phyloP scores from a whole-genome alignment of 495 filamentous ascomycete species.

The Penicillium bialowiezense region DNA sequence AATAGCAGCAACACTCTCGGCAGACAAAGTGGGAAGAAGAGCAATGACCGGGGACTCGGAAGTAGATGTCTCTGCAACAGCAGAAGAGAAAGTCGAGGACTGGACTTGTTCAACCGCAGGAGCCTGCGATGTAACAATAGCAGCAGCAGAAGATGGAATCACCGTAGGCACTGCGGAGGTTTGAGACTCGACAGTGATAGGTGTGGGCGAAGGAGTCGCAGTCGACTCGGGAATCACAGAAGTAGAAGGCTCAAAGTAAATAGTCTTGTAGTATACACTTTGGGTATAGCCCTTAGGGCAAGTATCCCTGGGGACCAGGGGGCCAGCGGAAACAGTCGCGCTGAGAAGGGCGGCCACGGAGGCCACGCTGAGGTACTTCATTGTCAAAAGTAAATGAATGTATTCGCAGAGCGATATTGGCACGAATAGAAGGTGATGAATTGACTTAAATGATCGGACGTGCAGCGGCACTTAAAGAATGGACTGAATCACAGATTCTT shows the following conservation, averaged over 20 bases:
- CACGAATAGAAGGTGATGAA: conserved; percentile 1
- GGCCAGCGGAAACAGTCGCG: conserved; percentile 29
- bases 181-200: neutral
- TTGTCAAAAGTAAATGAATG: conserved; percentile 12
- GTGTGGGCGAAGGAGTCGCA: neutral
- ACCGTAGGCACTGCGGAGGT: conserved; percentile 5
- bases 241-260: neutral
- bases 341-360: conserved; percentile 31
- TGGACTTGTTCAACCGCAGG: neutral
- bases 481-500: conserved; percentile 35
- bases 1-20: conserved; percentile 10
- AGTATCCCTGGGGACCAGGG: conserved; percentile 15
- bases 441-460: conserved; percentile 20
- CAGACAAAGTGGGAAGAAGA: conserved; percentile 5
- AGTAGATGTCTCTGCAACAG: conserved; percentile 5
- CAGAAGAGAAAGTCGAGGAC: conserved; percentile 2
- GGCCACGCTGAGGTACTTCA: conserved; percentile 34
- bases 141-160: neutral
- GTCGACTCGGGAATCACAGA: conserved; percentile 10
- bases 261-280: conserved; percentile 13
- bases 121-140: neutral
- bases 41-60: conserved; percentile 2
- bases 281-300: conserved; percentile 32
- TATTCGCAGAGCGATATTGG: neutral
- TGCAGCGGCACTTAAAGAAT: conserved; percentile 30